Evolutionary conservation across 2,329 filamentous ascomycete genomes (phyloP), one percentile per base, ranked within the genome.

Genomic region (Cladosporium colombiae): DNA sequence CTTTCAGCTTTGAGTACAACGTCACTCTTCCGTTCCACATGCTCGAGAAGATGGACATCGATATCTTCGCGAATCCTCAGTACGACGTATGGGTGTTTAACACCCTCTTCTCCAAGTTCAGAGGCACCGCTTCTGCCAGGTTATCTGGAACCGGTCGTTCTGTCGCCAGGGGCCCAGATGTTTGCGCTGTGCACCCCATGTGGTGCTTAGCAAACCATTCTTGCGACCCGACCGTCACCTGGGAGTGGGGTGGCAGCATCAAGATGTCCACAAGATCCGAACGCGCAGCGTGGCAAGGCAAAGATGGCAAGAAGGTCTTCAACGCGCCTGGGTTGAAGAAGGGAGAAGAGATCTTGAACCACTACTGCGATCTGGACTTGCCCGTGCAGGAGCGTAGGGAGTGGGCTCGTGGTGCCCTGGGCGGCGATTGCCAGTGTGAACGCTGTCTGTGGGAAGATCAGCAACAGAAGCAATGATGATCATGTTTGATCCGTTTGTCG

Each of bases 191-290:
- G 31, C 93, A 98, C 79, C 93, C 94, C 1, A 88, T 96, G 71
- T 99, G 95, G 93, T 98, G 93, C 78, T 83, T 98, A 33, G 93
- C 94, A 31, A 99, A 99, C 74, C 95, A 99, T 77, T 92, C 93
- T 76, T 99, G 95, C 79, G 89, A 97, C 75, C 95, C 95, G 10
- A 97, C 97, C 77, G 93, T 98, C 46, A 86, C 86, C 3, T 99
- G 95, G 95, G 91, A 96, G 74, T 97, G 93, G 92, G 88, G 90
- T 31, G 91, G 91, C 0, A 85, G 85, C 62, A 93, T 95, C 85
- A 85, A 86, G 40, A 86, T 95, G 67, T 87, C 82, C 82, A 86
- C 87, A 2, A 81, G 88, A 57, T 81, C 87, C 68, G 80, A 84
- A 68, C 81, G 86, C 44, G 81, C 90, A 5, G 79, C 85, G 6